Evolutionary conservation across 2,329 filamentous ascomycete genomes (phyloP).

Genomic region (Penicillium thymicola): DNA sequence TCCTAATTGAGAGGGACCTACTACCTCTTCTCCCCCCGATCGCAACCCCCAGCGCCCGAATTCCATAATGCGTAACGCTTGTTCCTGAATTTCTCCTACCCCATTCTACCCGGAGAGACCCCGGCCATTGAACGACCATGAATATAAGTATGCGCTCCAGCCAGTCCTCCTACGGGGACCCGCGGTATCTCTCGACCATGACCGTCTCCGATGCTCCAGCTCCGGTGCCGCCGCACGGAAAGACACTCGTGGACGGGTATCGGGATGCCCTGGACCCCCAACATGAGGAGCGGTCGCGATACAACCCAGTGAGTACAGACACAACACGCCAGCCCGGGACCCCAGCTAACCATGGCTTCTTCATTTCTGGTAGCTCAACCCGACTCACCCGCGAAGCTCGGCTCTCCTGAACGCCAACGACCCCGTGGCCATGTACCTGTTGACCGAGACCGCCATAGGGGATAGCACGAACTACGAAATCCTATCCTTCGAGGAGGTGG

Average conservation of each 20-base stretch:
- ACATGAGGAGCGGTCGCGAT: constrained; percentile 53
- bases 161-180: constrained; percentile 42
- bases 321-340: neutral
- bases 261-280: constrained; percentile 55
- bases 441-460: constrained; percentile 87
- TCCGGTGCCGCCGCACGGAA: constrained; percentile 34
- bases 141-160: constrained; percentile 40
- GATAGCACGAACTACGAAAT: constrained; percentile 86
- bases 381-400: constrained; percentile 35
- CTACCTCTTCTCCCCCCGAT: constrained; percentile 1
- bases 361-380: constrained; percentile 55
- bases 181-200: constrained; percentile 35
- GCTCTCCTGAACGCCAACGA: constrained; percentile 48
- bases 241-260: constrained; percentile 59
- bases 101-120: constrained; percentile 3
- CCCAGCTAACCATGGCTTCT: constrained; percentile 28
- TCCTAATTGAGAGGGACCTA: neutral
- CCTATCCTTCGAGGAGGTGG: constrained; percentile 85
- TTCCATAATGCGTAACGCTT: constrained; percentile 18
- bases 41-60: neutral
- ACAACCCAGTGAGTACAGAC: constrained; percentile 53
- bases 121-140: constrained; percentile 25
- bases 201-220: constrained; percentile 33
- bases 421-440: constrained; percentile 76
- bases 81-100: constrained; percentile 14